Conservation (phyloP, 2,329 filamentous ascomycete genomes). For the Diaporthe citrichinensis region DNA sequence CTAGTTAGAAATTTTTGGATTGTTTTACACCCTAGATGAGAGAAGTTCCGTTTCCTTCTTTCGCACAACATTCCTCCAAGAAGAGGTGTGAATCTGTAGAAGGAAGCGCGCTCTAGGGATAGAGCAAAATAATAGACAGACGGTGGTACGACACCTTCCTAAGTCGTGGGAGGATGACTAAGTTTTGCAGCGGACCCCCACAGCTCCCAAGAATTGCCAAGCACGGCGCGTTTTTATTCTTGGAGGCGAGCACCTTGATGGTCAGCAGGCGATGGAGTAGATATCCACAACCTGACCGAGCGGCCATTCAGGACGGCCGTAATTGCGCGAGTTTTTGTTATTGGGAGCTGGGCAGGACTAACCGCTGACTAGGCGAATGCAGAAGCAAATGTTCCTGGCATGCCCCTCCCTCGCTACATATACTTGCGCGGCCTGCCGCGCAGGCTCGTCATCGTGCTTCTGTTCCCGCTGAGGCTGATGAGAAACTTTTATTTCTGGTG, state of each 20-base stretch:
- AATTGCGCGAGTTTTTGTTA: constrained; percentile 14
- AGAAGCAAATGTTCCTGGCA: constrained; percentile 3
- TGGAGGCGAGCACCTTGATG: constrained; percentile 22
- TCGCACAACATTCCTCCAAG: background rate
- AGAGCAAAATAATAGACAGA: background rate
- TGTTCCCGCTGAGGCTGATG: constrained; percentile 2
- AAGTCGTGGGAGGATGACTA: constrained; percentile 7
- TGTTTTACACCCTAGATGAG: too few species aligned
- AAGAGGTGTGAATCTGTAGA: background rate
- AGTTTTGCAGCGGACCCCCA: constrained; percentile 10
- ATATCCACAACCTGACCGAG: constrained; percentile 2
- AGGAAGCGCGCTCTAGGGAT: background rate
- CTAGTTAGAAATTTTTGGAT: background rate
- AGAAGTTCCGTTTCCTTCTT: background rate
- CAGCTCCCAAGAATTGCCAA: constrained; percentile 17
- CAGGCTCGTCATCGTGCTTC: background rate
- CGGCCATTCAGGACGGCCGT: constrained; percentile 8
- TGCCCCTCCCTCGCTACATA: constrained; percentile 15
- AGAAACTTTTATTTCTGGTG: constrained; percentile 1
- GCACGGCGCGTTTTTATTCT: constrained; percentile 20
- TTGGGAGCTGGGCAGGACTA: constrained; percentile 23
- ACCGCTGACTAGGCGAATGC: constrained; percentile 5
- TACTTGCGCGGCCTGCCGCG: constrained; percentile 7
- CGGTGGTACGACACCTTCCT: background rate
- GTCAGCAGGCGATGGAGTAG: constrained; percentile 6